Evolutionary conservation across 2,329 filamentous ascomycete species (phyloP), one percentile per base, ranked within the genome.

Genomic region (Colletotrichum simmondsii): DNA sequence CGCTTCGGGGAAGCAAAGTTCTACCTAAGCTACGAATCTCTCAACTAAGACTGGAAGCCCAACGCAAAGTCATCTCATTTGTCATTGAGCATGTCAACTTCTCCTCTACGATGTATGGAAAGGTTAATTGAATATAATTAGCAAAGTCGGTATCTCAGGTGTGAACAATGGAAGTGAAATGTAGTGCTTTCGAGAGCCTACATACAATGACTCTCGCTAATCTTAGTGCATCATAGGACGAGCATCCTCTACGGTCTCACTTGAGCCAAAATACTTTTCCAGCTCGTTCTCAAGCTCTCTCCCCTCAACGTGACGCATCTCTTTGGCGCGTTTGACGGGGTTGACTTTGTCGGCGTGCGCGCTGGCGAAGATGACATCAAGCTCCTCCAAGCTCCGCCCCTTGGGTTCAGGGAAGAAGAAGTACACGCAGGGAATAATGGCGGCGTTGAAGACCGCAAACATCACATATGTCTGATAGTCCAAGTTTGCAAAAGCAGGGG

Each of bases 351-450:
- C 77, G n/a, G 60, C 59, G 53, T 79, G 74, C 8, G 78, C 78
- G 28, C 76, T 76, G 14, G 77, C 78, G 32, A 83, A 83, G 52
- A 82, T 79, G 7, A 77, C 57, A 68, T 93, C 91, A 78, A 92
- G 88, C 76, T 93, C 91, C 78, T 93, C 91, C 2, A 92, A 83
- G 1, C 85, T 89, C 8, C 88, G 87, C 75, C 80, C 78, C 76
- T 85, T 84, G 4, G 89, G 90, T 77, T 90, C 88, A 0, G 88
- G 88, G 74, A 87, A 88, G 75, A 87, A 85, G 72, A 88, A 81
- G 77, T 85, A 88, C 19, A 88, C 86, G 63, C 87, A 82, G 2
- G 87, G 87, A 56, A 89, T 79, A 75, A 89, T 88, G 22, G 82
- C 80, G 49, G 85, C 86, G 79, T 88, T 89, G 76, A 88, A 84